A percentile compares a stretch with the other conserved stretches of the same genome.
These are phyloP conservation scores for Astrothelium macrocarpum DNA, from an alignment of 495 filamentous ascomycete species.

Conservation along the genomic window DNA sequence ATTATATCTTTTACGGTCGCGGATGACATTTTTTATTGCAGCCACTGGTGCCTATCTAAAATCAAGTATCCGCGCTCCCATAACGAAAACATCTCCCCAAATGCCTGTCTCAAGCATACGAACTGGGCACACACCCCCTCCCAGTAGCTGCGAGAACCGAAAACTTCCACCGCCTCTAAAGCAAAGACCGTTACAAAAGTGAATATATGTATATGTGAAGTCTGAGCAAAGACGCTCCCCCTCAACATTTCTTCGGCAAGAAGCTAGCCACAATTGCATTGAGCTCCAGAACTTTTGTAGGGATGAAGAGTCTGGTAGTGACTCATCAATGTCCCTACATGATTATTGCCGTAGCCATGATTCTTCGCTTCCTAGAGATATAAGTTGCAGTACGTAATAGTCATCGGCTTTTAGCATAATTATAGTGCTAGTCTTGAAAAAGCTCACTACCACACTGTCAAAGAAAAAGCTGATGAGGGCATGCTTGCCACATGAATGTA, in stretches of 20 bases:
- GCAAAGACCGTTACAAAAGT: background rate
- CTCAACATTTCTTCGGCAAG: background rate
- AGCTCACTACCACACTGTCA: background rate
- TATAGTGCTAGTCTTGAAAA: background rate
- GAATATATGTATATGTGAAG: slow-evolving; percentile 1
- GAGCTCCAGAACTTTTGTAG: background rate
- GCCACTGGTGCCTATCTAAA: too few relatives aligned
- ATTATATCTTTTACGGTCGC: too few relatives aligned
- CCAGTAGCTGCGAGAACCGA: slow-evolving; percentile 1
- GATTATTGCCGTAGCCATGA: too few relatives aligned
- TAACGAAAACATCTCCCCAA: background rate
- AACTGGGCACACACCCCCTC: background rate
- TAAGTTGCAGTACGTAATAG: background rate
- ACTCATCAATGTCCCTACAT: too few relatives aligned
- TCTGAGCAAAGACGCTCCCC: background rate
- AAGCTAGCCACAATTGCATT: background rate
- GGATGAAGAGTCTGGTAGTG: too few relatives aligned
- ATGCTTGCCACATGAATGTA: too few relatives aligned
- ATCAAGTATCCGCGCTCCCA: background rate
- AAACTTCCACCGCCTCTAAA: background rate
- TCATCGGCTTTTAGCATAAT: slow-evolving; percentile 2
- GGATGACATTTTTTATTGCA: too few relatives aligned
- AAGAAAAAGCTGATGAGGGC: background rate
- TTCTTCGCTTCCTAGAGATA: background rate
- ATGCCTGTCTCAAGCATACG: background rate